phyloP scores from a whole-genome alignment of 495 filamentous ascomycete genomes.

The Aspergillus sparsus region DNA sequence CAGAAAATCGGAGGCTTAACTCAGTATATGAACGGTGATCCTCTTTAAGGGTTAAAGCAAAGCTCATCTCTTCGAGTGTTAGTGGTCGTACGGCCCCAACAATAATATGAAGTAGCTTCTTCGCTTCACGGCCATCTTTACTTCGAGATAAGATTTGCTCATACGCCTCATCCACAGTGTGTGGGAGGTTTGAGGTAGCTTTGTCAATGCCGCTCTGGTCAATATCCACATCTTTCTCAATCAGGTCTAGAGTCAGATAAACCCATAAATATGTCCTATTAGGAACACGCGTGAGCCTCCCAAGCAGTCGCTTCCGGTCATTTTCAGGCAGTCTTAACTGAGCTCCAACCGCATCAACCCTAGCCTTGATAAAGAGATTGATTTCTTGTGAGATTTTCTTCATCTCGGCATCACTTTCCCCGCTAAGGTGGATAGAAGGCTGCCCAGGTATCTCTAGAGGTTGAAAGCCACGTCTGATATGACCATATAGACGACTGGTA shows the following conservation, averaged over 20 bases:
- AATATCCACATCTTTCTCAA: not conserved
- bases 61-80: not conserved
- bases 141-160: not conserved
- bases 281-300: not conserved
- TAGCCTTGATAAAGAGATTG: not conserved
- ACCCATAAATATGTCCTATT: not conserved
- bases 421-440: not conserved
- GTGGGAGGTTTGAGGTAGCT: not conserved
- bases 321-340: not conserved
- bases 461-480: not conserved
- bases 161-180: not conserved
- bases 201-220: not conserved
- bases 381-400: not conserved
- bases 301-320: not conserved
- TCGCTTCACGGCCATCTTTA: not conserved
- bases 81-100: not conserved
- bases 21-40: not conserved
- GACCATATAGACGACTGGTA: not conserved
- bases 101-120: not conserved
- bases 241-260: not conserved
- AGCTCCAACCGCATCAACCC: not conserved
- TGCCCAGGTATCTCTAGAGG: not conserved
- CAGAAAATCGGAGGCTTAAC: not conserved
- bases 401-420: not conserved
- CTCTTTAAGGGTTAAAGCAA: not conserved